phyloP scores from a whole-genome alignment of 345 rosid genomes.

The Hibiscus syriacus region DNA sequence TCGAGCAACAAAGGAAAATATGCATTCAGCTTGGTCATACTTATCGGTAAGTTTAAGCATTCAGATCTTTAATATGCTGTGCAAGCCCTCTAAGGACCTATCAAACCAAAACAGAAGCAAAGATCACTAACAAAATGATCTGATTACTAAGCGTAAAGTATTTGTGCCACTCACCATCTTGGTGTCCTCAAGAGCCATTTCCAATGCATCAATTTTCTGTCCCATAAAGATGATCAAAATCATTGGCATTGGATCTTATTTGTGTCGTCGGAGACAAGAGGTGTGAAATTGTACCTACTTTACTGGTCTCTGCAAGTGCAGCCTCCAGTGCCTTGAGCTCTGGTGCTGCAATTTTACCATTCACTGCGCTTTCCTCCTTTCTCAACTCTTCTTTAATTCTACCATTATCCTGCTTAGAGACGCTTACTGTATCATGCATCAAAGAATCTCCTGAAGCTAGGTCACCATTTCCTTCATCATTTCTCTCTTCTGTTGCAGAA shows the following conservation, averaged over 20 bases:
- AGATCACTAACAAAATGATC: not conserved
- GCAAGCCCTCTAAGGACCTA: constrained; percentile 36
- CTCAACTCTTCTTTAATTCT: constrained; percentile 2
- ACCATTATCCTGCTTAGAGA: constrained; percentile 9
- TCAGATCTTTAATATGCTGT: constrained; percentile 24
- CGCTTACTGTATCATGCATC: constrained; percentile 9
- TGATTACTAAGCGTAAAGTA: not conserved
- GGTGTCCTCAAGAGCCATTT: constrained; percentile 32
- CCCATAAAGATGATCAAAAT: not conserved
- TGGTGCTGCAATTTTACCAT: constrained; percentile 3
- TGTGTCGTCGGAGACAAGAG: not conserved
- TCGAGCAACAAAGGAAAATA: not conserved
- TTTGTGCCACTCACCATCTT: constrained; percentile 26
- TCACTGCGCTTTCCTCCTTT: not conserved
- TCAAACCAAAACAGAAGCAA: not conserved
- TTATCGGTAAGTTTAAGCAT: constrained; percentile 1
- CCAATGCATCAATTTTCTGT: constrained; percentile 37
- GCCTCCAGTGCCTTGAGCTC: constrained; percentile 24
- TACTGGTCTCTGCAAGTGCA: constrained; percentile 23
- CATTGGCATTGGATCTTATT: not conserved
- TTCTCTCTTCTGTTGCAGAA: constrained; percentile 24
- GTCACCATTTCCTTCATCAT: constrained; percentile 15
- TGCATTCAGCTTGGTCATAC: not conserved
- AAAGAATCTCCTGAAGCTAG: constrained; percentile 13
- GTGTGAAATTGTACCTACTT: constrained; percentile 17